phyloP scores from a whole-genome alignment of 2,329 filamentous ascomycete genomes.

The Neofusicoccum kwambonambiense region DNA sequence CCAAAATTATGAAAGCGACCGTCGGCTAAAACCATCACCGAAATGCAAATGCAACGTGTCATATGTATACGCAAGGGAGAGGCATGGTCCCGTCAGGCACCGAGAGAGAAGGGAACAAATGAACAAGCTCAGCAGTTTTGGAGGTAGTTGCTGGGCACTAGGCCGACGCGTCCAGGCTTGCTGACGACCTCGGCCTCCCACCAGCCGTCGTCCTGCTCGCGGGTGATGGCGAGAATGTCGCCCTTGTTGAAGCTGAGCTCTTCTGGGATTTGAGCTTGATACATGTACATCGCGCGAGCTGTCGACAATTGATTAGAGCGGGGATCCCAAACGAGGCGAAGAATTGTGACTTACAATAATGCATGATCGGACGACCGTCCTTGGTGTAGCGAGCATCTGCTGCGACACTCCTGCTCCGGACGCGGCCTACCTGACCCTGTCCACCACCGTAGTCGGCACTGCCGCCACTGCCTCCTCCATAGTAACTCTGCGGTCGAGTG shows the following conservation, averaged over 20 bases:
- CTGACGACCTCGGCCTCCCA: slow-evolving; percentile 96
- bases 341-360: slow-evolving; percentile 74
- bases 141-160: slow-evolving; percentile 68
- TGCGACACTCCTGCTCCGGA: slow-evolving; percentile 83
- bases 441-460: slow-evolving; percentile 27
- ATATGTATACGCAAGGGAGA: not conserved
- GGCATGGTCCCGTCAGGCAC: not conserved
- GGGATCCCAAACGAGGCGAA: not conserved
- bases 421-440: slow-evolving; percentile 40
- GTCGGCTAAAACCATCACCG: slow-evolving; percentile 1
- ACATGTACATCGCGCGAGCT: slow-evolving; percentile 94
- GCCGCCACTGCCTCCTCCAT: slow-evolving; percentile 33
- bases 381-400: slow-evolving; percentile 58
- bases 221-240: slow-evolving; percentile 82
- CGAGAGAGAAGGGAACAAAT: not conserved
- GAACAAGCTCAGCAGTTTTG: slow-evolving; percentile 50
- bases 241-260: slow-evolving; percentile 91
- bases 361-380: slow-evolving; percentile 83
- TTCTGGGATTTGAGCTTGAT: slow-evolving; percentile 90
- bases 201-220: slow-evolving; percentile 97
- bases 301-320: slow-evolving; percentile 8
- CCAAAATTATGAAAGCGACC: slow-evolving; percentile 10
- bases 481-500: slow-evolving; percentile 45
- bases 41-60: slow-evolving; percentile 10
- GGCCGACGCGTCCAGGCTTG: slow-evolving; percentile 52